phyloP scores from a whole-genome alignment of 78 protist species.

The Tieghemostelium lacteum region DNA sequence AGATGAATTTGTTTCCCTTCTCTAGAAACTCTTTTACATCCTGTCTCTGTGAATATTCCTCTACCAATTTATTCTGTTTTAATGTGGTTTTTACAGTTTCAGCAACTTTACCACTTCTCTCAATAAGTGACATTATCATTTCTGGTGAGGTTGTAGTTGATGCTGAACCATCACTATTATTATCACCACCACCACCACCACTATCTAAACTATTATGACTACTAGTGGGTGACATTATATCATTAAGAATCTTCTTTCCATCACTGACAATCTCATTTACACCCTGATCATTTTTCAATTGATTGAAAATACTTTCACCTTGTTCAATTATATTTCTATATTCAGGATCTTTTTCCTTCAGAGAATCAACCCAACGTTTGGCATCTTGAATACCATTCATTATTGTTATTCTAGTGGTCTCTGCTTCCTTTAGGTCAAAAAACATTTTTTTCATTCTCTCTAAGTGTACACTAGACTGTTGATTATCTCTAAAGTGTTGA shows the following conservation, averaged over 20 bases:
- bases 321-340: slow-evolving; percentile 34
- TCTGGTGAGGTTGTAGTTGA: no score
- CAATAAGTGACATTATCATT: slow-evolving; percentile 7
- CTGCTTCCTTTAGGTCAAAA: slow-evolving; percentile 70
- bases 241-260: slow-evolving; percentile 23
- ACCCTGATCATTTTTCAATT: slow-evolving; percentile 9
- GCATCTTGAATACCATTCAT: slow-evolving; percentile 59
- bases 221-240: background rate
- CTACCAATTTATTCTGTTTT: slow-evolving; percentile 61
- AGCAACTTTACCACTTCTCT: slow-evolving; percentile 72
- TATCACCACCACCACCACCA: no score
- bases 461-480: slow-evolving; percentile 41
- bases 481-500: slow-evolving; percentile 47
- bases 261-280: slow-evolving; percentile 15
- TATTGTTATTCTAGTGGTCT: slow-evolving; percentile 51
- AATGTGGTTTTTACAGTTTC: slow-evolving; percentile 6
- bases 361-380: slow-evolving; percentile 62
- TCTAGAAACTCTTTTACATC: slow-evolving; percentile 56
- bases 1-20: slow-evolving; percentile 58
- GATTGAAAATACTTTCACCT: slow-evolving; percentile 52
- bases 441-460: slow-evolving; percentile 69
- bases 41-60: slow-evolving; percentile 44
- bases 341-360: slow-evolving; percentile 53
- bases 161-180: no score
- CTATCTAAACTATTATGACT: background rate